Percentiles rank a stretch among this genome's conserved stretches.
These are phyloP conservation scores for Mycena pura DNA, from an alignment of 768 basidiomycete genomes.

Conservation along the genomic window DNA sequence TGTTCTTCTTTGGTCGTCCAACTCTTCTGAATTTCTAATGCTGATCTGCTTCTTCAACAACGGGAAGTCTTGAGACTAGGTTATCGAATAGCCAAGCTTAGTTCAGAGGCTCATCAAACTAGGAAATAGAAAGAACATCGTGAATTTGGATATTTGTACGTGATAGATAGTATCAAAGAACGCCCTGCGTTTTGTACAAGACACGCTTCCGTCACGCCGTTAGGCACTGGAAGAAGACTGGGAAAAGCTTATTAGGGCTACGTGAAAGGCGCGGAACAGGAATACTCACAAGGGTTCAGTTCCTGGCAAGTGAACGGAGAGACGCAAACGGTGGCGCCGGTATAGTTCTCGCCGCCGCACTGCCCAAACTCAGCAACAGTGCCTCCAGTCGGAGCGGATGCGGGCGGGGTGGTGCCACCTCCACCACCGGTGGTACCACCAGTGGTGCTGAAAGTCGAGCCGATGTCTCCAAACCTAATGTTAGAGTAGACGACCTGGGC, in stretches of 20 bases:
- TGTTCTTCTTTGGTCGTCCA: no score
- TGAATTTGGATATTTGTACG: no score
- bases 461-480: conserved; percentile 18
- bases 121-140: no score
- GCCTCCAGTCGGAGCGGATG: not conserved
- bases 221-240: not conserved
- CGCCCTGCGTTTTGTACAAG: no score
- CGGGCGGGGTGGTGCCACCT: not conserved
- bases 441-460: conserved; percentile 14
- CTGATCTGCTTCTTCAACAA: no score
- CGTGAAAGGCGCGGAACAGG: not conserved
- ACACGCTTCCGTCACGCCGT: no score
- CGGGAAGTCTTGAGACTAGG: no score
- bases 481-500: conserved; percentile 18
- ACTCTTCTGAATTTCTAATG: no score
- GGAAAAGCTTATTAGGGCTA: not conserved
- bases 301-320: not conserved
- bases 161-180: no score
- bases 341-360: not conserved
- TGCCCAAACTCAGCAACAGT: not conserved
- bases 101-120: no score
- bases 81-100: no score
- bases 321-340: not conserved
- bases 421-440: no score
- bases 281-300: not conserved